Conservation (phyloP, 176 grass and related monocot species). For the Lolium perenne region DNA sequence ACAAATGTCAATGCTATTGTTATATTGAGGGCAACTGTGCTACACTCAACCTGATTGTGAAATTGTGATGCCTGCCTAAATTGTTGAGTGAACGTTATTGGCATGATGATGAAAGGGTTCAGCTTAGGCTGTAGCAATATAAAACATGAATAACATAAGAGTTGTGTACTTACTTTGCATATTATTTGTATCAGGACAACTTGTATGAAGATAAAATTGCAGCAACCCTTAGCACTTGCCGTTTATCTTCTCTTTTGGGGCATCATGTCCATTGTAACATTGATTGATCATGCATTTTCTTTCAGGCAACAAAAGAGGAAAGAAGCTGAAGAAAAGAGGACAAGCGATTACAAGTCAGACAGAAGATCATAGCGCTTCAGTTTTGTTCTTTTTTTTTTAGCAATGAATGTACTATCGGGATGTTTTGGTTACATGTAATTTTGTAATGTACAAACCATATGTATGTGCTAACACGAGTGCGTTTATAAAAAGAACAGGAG, state of each 20-base stretch:
- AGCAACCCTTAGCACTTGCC: neutral
- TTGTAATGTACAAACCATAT: constrained; percentile 32
- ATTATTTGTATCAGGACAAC: neutral
- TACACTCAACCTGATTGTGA: neutral
- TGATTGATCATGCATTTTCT: constrained; percentile 34
- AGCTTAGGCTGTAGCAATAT: neutral
- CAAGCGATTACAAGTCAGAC: constrained; percentile 71
- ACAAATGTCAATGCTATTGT: neutral
- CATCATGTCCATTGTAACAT: constrained; percentile 10
- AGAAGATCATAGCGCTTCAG: constrained; percentile 54
- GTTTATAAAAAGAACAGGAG: neutral
- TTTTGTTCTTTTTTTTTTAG: neutral
- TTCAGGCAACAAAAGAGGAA: constrained; percentile 90
- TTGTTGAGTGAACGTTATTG: neutral
- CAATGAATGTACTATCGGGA: neutral
- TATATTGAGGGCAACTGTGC: neutral
- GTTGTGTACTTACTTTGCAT: neutral
- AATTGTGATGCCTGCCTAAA: neutral
- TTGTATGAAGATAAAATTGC: neutral
- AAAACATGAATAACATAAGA: neutral
- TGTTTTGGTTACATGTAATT: constrained; percentile 20
- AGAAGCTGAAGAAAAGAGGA: constrained; percentile 81
- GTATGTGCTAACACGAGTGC: neutral
- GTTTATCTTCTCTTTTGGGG: neutral
- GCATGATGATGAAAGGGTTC: neutral